Base-by-base conservation (phyloP, 495 filamentous ascomycete genomes). In the Extremus antarcticus region DNA sequence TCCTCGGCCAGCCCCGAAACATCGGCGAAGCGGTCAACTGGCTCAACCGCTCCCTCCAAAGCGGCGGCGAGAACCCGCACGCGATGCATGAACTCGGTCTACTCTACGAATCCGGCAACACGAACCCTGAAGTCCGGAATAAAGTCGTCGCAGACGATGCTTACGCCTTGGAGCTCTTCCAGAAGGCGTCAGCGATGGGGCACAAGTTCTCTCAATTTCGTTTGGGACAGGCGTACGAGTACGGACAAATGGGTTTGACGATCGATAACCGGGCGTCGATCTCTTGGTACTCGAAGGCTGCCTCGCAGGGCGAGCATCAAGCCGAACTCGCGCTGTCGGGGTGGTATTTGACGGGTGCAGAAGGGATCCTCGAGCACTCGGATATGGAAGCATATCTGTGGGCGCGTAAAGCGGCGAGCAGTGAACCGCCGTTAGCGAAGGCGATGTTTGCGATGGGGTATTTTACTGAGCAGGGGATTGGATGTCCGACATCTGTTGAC, bases 381-480 rank as follows among this genome's bases (percentile, higher is more conserved):
- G 92, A 98, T 59, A 94, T 87, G 1, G 92, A 98, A 66, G 92
- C 92, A 1, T 98, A 96, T 63, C 79, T 98, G 1, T 98, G 92
- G 92, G 92, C 92, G 8, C 75, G 92, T 1, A 96, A 95, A 68
- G 90, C 92, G 10, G 91, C 92, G 1, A 77, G 80, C 45, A 82
- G 86, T 11, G 88, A 90, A 7, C 70, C 67, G 21, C 69, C 70
- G 32, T 70, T 95, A 32, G 79, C 84, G 3, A 97, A 97, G 74
- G 92, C 91, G 0, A 86, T 96, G 69, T 96, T 95, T 74, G 92
- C 92, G 0, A 90, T 98, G 88, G 92, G 92, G 1, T 96, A 96
- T 67, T 97, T 92, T 61, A 94, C 89, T 0, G 92, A 98, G 69
- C 85, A 89, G 25, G 92, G 92, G 0, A 96, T 98, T 59, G 92